Conservation (phyloP, 495 filamentous ascomycete genomes). For the Penicillium samsonianum region DNA sequence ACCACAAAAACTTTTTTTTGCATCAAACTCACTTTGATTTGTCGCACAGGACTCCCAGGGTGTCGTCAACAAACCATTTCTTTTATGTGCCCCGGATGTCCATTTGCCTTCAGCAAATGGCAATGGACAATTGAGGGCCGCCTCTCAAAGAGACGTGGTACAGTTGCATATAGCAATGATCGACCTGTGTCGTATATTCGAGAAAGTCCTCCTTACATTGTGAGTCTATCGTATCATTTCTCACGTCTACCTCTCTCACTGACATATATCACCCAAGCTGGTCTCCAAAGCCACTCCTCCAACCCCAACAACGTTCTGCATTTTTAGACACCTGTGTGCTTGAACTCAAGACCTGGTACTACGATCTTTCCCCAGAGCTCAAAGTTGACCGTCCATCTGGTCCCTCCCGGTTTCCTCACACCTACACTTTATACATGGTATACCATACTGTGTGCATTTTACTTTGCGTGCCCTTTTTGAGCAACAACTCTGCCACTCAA, state of each 20-base stretch:
- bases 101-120: constrained; percentile 24
- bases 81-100: constrained; percentile 17
- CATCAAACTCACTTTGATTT: neutral
- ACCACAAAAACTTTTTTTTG: no score
- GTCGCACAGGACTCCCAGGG: constrained; percentile 30
- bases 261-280: constrained; percentile 18
- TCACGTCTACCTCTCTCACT: neutral
- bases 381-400: constrained; percentile 20
- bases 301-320: constrained; percentile 18
- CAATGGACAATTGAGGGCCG: constrained; percentile 21
- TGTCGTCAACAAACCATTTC: constrained; percentile 30
- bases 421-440: constrained; percentile 33
- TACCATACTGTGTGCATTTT: constrained; percentile 31
- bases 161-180: constrained; percentile 31
- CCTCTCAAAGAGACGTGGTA: constrained; percentile 20
- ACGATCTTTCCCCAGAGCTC: constrained; percentile 27
- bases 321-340: constrained; percentile 34
- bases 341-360: constrained; percentile 33
- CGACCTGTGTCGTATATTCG: constrained; percentile 30
- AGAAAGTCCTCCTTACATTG: constrained; percentile 32
- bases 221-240: constrained; percentile 10
- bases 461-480: constrained; percentile 29
- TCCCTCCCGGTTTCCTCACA: constrained; percentile 26
- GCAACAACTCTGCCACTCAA: neutral
- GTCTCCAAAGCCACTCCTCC: constrained; percentile 30